Evolutionary conservation across 306 rosid species (phyloP).

Genomic region (Quercus suber): DNA sequence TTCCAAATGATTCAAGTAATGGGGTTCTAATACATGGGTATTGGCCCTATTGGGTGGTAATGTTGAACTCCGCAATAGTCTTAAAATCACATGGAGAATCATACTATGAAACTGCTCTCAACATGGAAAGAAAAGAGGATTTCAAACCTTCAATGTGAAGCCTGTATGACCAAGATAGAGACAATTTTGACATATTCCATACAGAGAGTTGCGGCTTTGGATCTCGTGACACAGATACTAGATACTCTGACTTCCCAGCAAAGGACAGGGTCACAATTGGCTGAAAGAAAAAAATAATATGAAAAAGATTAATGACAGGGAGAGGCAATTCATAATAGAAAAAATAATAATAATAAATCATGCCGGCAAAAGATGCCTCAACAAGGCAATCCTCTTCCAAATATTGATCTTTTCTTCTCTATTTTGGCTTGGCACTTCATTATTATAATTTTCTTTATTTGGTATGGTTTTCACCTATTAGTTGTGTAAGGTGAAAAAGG

Average conservation of each 20-base stretch:
- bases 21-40: neutral
- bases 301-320: slow-evolving; percentile 2
- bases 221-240: slow-evolving; percentile 67
- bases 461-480: neutral
- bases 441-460: too few species aligned
- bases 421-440: neutral
- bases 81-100: neutral
- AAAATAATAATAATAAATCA: neutral
- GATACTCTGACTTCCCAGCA: slow-evolving; percentile 79
- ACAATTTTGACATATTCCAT: slow-evolving; percentile 67
- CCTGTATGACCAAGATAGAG: slow-evolving; percentile 76
- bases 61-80: neutral
- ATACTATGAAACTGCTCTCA: neutral
- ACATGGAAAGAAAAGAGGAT: slow-evolving; percentile 5
- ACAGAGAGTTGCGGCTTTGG: slow-evolving; percentile 67
- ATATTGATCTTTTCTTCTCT: neutral
- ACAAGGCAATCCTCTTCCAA: neutral
- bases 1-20: neutral
- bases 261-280: slow-evolving; percentile 62
- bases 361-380: neutral
- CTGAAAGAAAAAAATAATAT: slow-evolving; percentile 30
- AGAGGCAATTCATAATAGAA: neutral
- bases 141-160: slow-evolving; percentile 80
- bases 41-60: too few species aligned
- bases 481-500: neutral